A percentile compares a stretch with the other conserved stretches of the same genome.
These are phyloP conservation scores for Candida pini DNA, from an alignment of 805 yeast genomes.

Conservation along the genomic window DNA sequence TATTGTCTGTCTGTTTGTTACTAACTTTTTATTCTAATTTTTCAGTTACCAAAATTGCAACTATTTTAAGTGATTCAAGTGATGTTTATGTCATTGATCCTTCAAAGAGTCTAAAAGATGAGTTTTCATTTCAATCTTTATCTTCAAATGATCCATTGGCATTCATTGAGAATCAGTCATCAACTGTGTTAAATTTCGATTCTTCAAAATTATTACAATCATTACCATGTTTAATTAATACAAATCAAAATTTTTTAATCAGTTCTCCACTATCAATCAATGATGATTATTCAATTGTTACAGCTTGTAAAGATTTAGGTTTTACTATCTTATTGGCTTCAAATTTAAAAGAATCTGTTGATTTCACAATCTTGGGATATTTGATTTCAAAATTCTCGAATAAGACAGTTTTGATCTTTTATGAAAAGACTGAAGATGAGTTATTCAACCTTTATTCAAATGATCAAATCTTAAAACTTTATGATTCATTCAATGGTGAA, in stretches of 20 bases:
- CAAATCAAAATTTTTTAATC: conserved; percentile 41
- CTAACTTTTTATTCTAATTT: not conserved
- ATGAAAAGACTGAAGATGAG: conserved; percentile 22
- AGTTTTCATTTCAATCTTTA: conserved; percentile 3
- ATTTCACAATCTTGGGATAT: conserved; percentile 53
- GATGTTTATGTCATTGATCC: conserved; percentile 13
- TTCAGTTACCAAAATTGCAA: conserved; percentile 7
- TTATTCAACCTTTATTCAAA: conserved; percentile 4
- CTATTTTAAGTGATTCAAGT: conserved; percentile 5
- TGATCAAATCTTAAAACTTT: conserved; percentile 4
- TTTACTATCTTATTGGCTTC: conserved; percentile 66
- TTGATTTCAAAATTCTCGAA: conserved; percentile 43
- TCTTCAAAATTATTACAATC: conserved; percentile 50
- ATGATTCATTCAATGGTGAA: conserved; percentile 21
- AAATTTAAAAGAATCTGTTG: conserved; percentile 44
- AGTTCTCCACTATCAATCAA: conserved; percentile 54
- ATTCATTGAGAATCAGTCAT: conserved; percentile 33
- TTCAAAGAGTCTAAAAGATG: conserved; percentile 1
- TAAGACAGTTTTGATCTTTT: conserved; percentile 71
- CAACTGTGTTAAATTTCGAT: conserved; percentile 44
- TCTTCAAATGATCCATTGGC: conserved; percentile 50
- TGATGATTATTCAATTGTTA: conserved; percentile 61
- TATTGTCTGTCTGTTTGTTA: not conserved
- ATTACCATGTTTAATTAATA: conserved; percentile 47
- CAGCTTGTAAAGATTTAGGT: conserved; percentile 70